Percentiles rank a stretch among this genome's conserved stretches.
phyloP scores from a whole-genome alignment of 1,284 basidiomycete species.

The Cutaneotrichosporon daszewskae region DNA sequence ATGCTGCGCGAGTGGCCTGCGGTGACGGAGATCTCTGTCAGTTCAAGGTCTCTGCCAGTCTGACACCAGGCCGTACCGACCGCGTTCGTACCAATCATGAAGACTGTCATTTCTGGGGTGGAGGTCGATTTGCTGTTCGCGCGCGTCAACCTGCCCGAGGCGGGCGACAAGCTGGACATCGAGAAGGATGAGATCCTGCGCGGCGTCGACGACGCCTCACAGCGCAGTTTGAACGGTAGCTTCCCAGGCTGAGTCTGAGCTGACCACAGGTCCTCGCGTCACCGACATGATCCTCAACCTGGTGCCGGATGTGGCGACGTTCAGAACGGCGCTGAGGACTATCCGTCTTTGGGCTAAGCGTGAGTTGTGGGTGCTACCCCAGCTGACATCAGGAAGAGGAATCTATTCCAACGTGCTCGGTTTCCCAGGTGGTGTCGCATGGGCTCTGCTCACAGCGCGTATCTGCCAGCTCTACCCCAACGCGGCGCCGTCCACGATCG shows the following conservation, averaged over 20 bases:
- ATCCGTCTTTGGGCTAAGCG: conserved; percentile 98
- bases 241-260: conserved; percentile 1
- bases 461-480: conserved; percentile 99
- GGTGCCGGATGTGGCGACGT: conserved; percentile 90
- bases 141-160: conserved; percentile 45
- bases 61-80: conserved; percentile 76
- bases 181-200: conserved; percentile 86
- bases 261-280: conserved; percentile 73
- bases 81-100: conserved; percentile 93
- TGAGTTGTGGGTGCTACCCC: conserved; percentile 48
- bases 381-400: conserved; percentile 62
- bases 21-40: conserved; percentile 79
- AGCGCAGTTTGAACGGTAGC: conserved; percentile 86
- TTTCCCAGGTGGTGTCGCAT: conserved; percentile 96
- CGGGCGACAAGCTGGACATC: conserved; percentile 85
- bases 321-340: conserved; percentile 87
- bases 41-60: conserved; percentile 39
- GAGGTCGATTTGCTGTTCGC: conserved; percentile 94
- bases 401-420: conserved; percentile 99
- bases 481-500: conserved; percentile 87
- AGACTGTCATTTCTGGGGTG: conserved; percentile 83
- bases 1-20: conserved; percentile 85
- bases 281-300: conserved; percentile 94
- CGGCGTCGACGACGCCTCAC: conserved; percentile 89
- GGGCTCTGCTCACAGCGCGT: conserved; percentile 96